Percentiles rank a stretch among this genome's conserved stretches.
Evolutionary conservation across 768 basidiomycete genomes (phyloP).

Genomic region (Tylopilus sp.): DNA sequence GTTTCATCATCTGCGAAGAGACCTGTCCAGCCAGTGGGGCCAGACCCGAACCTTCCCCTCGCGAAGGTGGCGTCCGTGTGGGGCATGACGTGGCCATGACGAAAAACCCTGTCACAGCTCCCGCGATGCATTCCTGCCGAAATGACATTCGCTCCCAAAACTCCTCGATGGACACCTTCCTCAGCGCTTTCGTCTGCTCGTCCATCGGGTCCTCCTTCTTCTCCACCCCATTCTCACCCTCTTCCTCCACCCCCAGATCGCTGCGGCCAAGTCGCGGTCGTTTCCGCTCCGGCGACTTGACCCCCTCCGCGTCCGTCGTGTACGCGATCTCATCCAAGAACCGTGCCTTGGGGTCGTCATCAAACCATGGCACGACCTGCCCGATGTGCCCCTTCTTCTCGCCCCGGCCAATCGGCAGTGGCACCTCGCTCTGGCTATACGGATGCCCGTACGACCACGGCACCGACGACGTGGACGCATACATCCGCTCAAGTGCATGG

Average conservation of each 20-base stretch:
- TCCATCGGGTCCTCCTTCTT: conserved; percentile 26
- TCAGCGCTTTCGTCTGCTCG: conserved; percentile 53
- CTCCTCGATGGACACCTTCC: conserved; percentile 63
- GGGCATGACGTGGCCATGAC: conserved; percentile 49
- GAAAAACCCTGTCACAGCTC: conserved; percentile 93
- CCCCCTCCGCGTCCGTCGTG: conserved; percentile 54
- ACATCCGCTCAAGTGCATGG: conserved; percentile 46
- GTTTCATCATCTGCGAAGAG: conserved; percentile 60
- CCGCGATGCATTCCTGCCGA: conserved; percentile 89
- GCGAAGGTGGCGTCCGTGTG: conserved; percentile 3
- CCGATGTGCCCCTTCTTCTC: conserved; percentile 45
- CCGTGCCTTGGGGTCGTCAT: conserved; percentile 95
- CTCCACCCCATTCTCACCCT: conserved; percentile 26
- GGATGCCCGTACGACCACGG: conserved; percentile 81
- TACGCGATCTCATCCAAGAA: conserved; percentile 90
- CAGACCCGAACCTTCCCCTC: conserved; percentile 36
- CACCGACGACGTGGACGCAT: conserved; percentile 20
- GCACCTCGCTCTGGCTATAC: conserved; percentile 45
- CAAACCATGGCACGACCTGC: conserved; percentile 81
- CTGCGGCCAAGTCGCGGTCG: conserved; percentile 38
- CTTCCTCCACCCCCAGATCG: conserved; percentile 15
- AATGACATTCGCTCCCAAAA: conserved; percentile 99
- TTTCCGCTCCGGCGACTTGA: conserved; percentile 62
- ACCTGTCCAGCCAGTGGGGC: conserved; percentile 61
- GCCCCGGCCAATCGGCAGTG: conserved; percentile 39